Conservation (phyloP, 495 filamentous ascomycete genomes). For the Talaromyces liani region DNA sequence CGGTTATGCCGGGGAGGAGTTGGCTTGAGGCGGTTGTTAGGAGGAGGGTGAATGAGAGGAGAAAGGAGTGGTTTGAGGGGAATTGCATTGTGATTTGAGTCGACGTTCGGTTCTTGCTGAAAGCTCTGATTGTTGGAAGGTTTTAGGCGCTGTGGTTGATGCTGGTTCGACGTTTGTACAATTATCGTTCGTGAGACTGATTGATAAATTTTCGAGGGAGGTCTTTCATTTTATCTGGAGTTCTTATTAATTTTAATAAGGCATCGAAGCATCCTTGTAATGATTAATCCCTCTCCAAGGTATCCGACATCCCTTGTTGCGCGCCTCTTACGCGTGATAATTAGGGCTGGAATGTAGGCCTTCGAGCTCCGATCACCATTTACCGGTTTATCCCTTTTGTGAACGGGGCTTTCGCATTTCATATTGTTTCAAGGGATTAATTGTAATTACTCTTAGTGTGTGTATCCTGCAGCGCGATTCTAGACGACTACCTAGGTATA, state of each 20-base stretch:
- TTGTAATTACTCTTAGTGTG: neutral
- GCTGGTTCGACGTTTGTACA: neutral
- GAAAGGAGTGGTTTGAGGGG: neutral
- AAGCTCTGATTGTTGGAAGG: neutral
- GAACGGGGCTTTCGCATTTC: neutral
- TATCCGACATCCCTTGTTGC: neutral
- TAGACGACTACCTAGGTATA: too few species aligned
- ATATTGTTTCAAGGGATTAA: neutral
- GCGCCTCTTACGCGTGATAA: neutral
- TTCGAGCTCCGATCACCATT: neutral
- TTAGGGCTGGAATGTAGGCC: slow-evolving; percentile 3
- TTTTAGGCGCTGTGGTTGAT: neutral
- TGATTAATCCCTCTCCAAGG: neutral
- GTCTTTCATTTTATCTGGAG: too few species aligned
- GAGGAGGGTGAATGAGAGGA: slow-evolving; percentile 13
- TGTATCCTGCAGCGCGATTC: neutral
- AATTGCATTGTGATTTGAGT: neutral
- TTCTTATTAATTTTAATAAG: too few species aligned
- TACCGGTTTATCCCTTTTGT: neutral
- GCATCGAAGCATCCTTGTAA: neutral
- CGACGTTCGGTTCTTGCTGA: neutral
- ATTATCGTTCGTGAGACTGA: neutral
- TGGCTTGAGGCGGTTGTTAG: slow-evolving; percentile 13
- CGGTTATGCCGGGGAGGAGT: slow-evolving; percentile 16
- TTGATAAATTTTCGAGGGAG: neutral